phyloP scores from a whole-genome alignment of 352 stramenopile species.

The Plasmopara halstedii region DNA sequence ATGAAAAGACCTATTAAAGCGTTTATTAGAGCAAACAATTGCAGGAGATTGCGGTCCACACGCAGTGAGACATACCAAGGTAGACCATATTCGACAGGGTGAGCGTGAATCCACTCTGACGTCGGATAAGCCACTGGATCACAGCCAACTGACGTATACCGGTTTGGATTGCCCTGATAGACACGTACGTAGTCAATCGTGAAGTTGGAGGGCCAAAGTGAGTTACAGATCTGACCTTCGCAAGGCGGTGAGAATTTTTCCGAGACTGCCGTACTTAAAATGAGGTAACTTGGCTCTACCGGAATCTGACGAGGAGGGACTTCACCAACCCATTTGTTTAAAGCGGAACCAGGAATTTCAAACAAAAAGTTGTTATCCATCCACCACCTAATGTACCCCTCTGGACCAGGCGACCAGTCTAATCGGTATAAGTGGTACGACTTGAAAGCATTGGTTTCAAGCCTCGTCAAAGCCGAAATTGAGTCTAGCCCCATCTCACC shows the following conservation, averaged over 20 bases:
- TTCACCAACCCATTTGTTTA: conserved; percentile 71
- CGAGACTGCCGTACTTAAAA: conserved; percentile 96
- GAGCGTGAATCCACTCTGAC: conserved; percentile 85
- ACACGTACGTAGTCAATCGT: conserved; percentile 94
- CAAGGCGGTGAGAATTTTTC: conserved; percentile 93
- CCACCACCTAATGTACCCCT: conserved; percentile 92
- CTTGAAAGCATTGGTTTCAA: conserved; percentile 89
- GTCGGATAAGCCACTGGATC: conserved; percentile 88
- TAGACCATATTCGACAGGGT: conserved; percentile 79
- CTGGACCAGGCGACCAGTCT: conserved; percentile 90
- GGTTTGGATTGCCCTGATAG: conserved; percentile 89
- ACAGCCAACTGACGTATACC: conserved; percentile 90
- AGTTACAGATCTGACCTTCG: conserved; percentile 89
- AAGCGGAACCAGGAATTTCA: conserved; percentile 81
- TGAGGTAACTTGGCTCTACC: conserved; percentile 95
- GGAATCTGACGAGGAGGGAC: conserved; percentile 85
- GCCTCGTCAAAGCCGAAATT: conserved; percentile 89
- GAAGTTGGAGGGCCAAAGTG: conserved; percentile 86
- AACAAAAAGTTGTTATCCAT: conserved; percentile 92
- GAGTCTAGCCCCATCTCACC: conserved; percentile 91
- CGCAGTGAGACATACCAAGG: conserved; percentile 73
- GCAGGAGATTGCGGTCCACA: conserved; percentile 34
- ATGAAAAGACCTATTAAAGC: conserved; percentile 44
- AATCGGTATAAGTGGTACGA: conserved; percentile 92
- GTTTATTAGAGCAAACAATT: conserved; percentile 56